Evolutionary conservation across 176 grass and related monocot genomes (phyloP).

Genomic region (Oryza meyeriana): DNA sequence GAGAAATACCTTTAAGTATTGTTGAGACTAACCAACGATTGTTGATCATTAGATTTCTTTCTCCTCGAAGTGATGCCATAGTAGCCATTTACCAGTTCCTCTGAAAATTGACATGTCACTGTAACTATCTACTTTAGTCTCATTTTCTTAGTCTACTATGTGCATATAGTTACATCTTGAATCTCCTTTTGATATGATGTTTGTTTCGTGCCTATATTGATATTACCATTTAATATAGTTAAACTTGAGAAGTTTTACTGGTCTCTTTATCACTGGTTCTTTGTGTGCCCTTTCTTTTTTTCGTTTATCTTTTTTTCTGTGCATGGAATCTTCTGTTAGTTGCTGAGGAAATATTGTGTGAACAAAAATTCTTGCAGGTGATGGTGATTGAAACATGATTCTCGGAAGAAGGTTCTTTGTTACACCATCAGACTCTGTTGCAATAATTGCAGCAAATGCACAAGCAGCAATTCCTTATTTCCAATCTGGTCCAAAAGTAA

Average conservation of each 20-base stretch:
- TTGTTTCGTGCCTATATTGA: not conserved
- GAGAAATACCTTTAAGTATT: constrained; percentile 1
- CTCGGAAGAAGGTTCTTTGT: constrained; percentile 84
- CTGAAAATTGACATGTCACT: not conserved
- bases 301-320: not conserved
- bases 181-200: constrained; percentile 11
- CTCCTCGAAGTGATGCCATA: not conserved
- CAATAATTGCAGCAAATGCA: constrained; percentile 90
- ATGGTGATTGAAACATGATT: constrained; percentile 96
- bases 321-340: not conserved
- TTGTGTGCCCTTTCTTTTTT: not conserved
- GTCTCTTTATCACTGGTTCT: constrained; percentile 15
- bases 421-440: constrained; percentile 95
- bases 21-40: not conserved
- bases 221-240: not conserved
- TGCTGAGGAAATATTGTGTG: constrained; percentile 1
- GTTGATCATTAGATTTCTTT: not conserved
- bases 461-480: constrained; percentile 87
- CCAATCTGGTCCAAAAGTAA: constrained; percentile 76
- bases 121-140: not conserved
- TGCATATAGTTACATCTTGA: not conserved
- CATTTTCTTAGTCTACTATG: not conserved
- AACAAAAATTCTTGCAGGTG: constrained; percentile 45
- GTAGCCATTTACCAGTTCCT: not conserved
- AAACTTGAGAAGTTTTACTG: not conserved